These are phyloP conservation scores for Saksenaea vasiformis DNA, from an alignment of 371 early-diverging fungal genomes.

Conservation along the genomic window DNA sequence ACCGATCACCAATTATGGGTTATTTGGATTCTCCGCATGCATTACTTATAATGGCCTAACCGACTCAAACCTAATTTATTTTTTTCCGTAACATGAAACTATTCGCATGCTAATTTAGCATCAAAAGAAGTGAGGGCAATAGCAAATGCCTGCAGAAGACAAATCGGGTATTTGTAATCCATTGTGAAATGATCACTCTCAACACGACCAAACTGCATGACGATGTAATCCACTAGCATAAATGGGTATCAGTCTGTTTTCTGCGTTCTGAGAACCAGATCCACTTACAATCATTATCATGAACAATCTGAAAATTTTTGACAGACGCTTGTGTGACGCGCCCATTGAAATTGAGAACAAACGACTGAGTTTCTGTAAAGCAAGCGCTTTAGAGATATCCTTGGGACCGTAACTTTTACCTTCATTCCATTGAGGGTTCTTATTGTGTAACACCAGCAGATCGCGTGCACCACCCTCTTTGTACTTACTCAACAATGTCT, in stretches of 20 bases:
- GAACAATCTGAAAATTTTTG: constrained; percentile 98
- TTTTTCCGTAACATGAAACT: not conserved
- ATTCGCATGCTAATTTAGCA: constrained; percentile 90
- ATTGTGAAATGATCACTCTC: constrained; percentile 84
- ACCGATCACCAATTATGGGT: not conserved
- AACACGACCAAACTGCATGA: constrained; percentile 95
- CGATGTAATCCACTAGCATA: constrained; percentile 84
- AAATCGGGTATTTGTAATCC: constrained; percentile 96
- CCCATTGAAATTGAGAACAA: constrained; percentile 94
- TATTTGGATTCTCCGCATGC: no score
- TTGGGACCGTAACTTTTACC: constrained; percentile 38
- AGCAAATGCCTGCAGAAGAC: constrained; percentile 90
- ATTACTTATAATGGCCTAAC: not conserved
- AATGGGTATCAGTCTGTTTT: not conserved
- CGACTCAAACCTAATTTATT: not conserved
- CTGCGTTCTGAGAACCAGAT: not conserved
- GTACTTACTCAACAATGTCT: constrained; percentile 67
- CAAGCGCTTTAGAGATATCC: not conserved
- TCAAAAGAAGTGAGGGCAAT: constrained; percentile 93
- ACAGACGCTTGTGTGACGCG: constrained; percentile 93
- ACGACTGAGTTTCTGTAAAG: constrained; percentile 83
- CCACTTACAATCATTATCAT: constrained; percentile 81
- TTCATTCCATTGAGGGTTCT: constrained; percentile 92
- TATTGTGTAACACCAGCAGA: constrained; percentile 80
- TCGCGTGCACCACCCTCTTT: constrained; percentile 61